Evolutionary conservation across 1,284 basidiomycete species (phyloP).

Genomic region (Pseudozyma thailandica): DNA sequence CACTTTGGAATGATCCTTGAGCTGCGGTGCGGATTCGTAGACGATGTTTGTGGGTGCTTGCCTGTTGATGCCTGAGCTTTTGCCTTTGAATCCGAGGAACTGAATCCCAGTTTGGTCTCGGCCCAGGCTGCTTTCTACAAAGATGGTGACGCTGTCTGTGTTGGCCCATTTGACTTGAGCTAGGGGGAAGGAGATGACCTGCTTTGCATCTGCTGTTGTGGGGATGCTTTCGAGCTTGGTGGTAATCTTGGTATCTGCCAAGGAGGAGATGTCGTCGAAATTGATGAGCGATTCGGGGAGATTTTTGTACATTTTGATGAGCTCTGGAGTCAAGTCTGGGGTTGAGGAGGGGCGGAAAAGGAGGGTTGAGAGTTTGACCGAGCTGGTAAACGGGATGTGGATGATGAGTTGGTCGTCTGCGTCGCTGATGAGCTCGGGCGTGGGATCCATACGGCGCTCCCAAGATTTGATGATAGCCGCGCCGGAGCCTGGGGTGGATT

Average conservation of each 20-base stretch:
- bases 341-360: conserved; percentile 30
- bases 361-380: conserved; percentile 53
- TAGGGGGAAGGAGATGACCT: conserved; percentile 60
- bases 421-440: conserved; percentile 39
- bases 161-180: conserved; percentile 60
- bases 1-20: conserved; percentile 60
- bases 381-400: conserved; percentile 58
- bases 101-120: conserved; percentile 44
- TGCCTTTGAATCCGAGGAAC: conserved; percentile 64
- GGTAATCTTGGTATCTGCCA: conserved; percentile 6
- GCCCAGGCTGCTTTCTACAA: conserved; percentile 49
- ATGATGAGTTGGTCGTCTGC: conserved; percentile 62
- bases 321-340: conserved; percentile 45
- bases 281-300: conserved; percentile 34
- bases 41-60: conserved; percentile 57
- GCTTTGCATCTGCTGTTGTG: conserved; percentile 31
- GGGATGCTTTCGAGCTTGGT: conserved; percentile 53
- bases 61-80: conserved; percentile 28
- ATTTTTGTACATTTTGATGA: conserved; percentile 59
- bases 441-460: conserved; percentile 39
- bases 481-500: conserved; percentile 33
- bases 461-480: conserved; percentile 55
- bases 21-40: conserved; percentile 63
- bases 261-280: conserved; percentile 48
- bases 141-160: conserved; percentile 58